A percentile compares a stretch with the other conserved stretches of the same genome.
Conservation (phyloP, 116 monocot species). For the Dioscorea cayenensis region DNA sequence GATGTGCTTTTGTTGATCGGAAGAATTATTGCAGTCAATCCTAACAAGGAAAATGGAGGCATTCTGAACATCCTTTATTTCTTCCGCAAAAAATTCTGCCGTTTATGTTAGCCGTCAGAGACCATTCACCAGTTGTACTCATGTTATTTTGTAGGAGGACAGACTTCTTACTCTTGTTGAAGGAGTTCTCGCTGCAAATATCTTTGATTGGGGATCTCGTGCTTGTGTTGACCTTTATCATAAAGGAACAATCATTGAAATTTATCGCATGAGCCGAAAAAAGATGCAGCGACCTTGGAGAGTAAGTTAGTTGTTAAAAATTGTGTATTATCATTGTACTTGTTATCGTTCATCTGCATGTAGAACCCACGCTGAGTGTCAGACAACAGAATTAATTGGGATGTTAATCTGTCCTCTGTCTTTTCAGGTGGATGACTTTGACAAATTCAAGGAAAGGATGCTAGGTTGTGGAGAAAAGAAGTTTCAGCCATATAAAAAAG, state of each 20-base stretch:
- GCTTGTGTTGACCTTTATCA: conserved; percentile 97
- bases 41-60: too few relatives aligned
- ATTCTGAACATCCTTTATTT: too few relatives aligned
- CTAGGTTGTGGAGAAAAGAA: conserved; percentile 34
- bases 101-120: too few relatives aligned
- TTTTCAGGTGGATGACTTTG: conserved; percentile 93
- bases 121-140: background rate
- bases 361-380: too few relatives aligned
- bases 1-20: too few relatives aligned
- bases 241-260: conserved; percentile 95
- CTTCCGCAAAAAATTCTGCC: too few relatives aligned
- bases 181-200: conserved; percentile 99
- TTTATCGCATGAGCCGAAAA: conserved; percentile 97
- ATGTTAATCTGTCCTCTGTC: background rate
- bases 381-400: too few relatives aligned
- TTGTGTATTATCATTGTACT: background rate
- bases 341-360: background rate
- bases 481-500: conserved; percentile 62
- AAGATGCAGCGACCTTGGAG: conserved; percentile 99
- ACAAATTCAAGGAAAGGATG: conserved; percentile 78
- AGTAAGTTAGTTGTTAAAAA: conserved; percentile 25
- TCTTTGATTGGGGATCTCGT: conserved; percentile 99
- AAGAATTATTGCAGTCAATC: too few relatives aligned
- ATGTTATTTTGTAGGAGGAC: conserved; percentile 44
- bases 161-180: conserved; percentile 85